Conservation (phyloP, 768 basidiomycete species). For the Brasilioporus rufonigricans region DNA sequence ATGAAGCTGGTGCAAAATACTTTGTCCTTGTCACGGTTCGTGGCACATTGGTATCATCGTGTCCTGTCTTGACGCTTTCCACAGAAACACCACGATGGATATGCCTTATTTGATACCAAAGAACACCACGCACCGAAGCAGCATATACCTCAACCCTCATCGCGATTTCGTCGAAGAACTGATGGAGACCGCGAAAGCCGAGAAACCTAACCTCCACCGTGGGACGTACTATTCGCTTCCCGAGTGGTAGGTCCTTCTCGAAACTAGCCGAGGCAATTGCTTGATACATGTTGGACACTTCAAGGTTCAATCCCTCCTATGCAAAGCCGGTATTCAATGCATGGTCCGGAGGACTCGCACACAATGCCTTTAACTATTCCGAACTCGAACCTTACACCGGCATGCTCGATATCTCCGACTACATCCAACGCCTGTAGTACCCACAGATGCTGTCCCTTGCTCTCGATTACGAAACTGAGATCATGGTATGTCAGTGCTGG, state of each 20-base stretch:
- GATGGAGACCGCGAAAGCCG: slow-evolving; percentile 45
- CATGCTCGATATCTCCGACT: slow-evolving; percentile 52
- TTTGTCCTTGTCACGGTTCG: slow-evolving; percentile 55
- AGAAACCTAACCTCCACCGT: slow-evolving; percentile 50
- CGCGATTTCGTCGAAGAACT: slow-evolving; percentile 53
- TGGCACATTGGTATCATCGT: neutral
- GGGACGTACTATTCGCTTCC: slow-evolving; percentile 60
- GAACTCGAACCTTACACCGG: too few species aligned
- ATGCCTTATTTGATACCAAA: slow-evolving; percentile 53
- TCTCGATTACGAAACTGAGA: slow-evolving; percentile 46
- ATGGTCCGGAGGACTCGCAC: slow-evolving; percentile 56
- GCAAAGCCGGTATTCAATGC: slow-evolving; percentile 45
- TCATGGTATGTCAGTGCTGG: slow-evolving; percentile 41
- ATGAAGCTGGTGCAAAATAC: slow-evolving; percentile 57
- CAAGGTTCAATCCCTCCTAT: slow-evolving; percentile 54
- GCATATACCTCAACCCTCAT: slow-evolving; percentile 47
- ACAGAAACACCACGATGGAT: slow-evolving; percentile 65
- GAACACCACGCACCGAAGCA: slow-evolving; percentile 50
- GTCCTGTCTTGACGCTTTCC: neutral
- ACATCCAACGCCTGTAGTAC: slow-evolving; percentile 47
- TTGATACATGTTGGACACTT: neutral
- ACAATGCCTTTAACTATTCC: slow-evolving; percentile 46
- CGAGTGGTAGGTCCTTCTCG: slow-evolving; percentile 39
- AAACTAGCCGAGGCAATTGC: too few species aligned
- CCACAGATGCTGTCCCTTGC: slow-evolving; percentile 52